These are phyloP conservation scores for Theileria sp. DNA, from an alignment of 169 alveolate species.

Conservation along the genomic window DNA sequence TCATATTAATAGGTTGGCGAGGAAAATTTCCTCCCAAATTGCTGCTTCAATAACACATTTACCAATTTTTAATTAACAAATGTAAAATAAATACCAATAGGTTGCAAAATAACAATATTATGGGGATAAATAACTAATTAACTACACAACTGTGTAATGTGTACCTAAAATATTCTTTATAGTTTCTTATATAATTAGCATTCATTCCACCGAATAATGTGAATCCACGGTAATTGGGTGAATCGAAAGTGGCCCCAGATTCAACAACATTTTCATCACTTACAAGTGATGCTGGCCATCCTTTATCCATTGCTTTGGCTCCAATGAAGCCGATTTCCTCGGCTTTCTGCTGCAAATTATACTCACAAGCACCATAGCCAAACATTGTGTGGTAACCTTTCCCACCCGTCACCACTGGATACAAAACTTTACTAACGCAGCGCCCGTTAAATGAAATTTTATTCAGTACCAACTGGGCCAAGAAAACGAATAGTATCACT, in stretches of 20 bases:
- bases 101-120: no score
- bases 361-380: constrained; percentile 85
- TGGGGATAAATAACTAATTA: no score
- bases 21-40: no score
- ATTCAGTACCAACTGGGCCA: constrained; percentile 55
- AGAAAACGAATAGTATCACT: background rate
- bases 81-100: no score
- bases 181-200: constrained; percentile 75
- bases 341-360: constrained; percentile 68
- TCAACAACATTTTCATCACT: constrained; percentile 53
- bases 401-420: constrained; percentile 54
- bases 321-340: constrained; percentile 67
- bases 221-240: constrained; percentile 73
- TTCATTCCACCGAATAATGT: constrained; percentile 73
- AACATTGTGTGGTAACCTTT: constrained; percentile 71
- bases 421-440: constrained; percentile 73
- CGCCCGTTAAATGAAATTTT: constrained; percentile 79
- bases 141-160: no score
- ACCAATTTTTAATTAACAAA: no score
- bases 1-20: no score
- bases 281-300: constrained; percentile 70
- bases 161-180: constrained; percentile 72
- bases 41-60: no score
- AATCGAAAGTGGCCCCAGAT: constrained; percentile 63
- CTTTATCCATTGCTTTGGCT: constrained; percentile 67